These are phyloP conservation scores for Pseudogymnoascus sp. DNA, from an alignment of 2,329 filamentous ascomycete species.

Conservation along the genomic window DNA sequence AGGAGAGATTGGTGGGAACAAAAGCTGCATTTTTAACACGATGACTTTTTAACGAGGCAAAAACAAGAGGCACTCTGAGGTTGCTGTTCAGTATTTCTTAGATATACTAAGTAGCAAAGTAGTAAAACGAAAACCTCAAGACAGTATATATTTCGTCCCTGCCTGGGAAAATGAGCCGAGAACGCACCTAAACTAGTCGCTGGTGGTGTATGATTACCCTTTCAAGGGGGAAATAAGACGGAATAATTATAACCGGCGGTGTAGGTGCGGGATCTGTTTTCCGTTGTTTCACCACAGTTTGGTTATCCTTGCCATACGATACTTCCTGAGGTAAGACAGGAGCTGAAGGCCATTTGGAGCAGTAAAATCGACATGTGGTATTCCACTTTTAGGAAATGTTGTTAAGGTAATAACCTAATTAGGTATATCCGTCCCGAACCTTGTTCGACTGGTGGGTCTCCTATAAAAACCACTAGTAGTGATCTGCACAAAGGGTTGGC, in stretches of 20 bases:
- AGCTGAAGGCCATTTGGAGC: background rate
- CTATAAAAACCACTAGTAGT: background rate
- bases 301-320: background rate
- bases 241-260: background rate
- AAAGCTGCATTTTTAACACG: conserved; percentile 15
- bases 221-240: background rate
- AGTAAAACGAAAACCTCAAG: background rate
- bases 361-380: background rate
- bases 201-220: background rate
- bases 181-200: background rate
- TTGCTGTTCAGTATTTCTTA: background rate
- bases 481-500: background rate
- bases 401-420: background rate
- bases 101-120: background rate
- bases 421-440: background rate
- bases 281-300: background rate
- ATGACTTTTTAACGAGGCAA: background rate
- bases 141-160: background rate
- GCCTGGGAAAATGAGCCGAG: background rate
- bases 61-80: background rate
- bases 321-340: background rate
- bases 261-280: background rate
- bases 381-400: background rate
- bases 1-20: conserved; percentile 15
- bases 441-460: background rate